Evolutionary conservation across 441 rosid genomes (phyloP).

Genomic region (Euphorbia schlechtendalii): DNA sequence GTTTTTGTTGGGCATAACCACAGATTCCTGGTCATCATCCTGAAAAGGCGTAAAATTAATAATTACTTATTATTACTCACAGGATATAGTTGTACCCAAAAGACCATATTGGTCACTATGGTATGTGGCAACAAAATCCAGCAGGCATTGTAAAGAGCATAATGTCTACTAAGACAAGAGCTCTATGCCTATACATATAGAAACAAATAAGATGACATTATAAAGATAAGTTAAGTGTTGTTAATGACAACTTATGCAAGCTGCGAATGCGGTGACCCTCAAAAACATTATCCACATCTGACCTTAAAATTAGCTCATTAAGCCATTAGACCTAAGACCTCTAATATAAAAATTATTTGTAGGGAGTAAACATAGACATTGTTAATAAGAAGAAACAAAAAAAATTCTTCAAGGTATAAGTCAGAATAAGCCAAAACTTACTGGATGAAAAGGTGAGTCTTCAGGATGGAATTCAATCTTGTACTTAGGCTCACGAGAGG

Average conservation of each 20-base stretch:
- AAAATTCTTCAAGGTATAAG: no score
- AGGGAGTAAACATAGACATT: neutral
- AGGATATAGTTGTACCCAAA: neutral
- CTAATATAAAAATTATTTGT: neutral
- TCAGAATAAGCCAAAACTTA: constrained; percentile 26
- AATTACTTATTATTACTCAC: no score
- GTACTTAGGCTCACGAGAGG: constrained; percentile 78
- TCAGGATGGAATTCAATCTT: constrained; percentile 63
- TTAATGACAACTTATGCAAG: neutral
- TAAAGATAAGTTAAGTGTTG: neutral
- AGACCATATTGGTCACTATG: neutral
- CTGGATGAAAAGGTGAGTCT: constrained; percentile 70
- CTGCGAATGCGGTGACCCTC: neutral
- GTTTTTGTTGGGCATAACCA: constrained; percentile 56
- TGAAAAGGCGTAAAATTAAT: constrained; percentile 23
- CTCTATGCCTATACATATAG: neutral
- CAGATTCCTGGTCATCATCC: constrained; percentile 77
- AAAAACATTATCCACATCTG: neutral
- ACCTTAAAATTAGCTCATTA: no score
- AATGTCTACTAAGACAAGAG: neutral
- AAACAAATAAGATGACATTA: neutral
- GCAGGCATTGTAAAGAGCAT: neutral
- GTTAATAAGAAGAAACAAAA: neutral
- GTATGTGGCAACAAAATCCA: neutral
- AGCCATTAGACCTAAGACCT: neutral